Evolutionary conservation across 176 grass and related monocot genomes (phyloP), one percentile per base, ranked within the genome.

Genomic region (Tillandsia leiboldiana): DNA sequence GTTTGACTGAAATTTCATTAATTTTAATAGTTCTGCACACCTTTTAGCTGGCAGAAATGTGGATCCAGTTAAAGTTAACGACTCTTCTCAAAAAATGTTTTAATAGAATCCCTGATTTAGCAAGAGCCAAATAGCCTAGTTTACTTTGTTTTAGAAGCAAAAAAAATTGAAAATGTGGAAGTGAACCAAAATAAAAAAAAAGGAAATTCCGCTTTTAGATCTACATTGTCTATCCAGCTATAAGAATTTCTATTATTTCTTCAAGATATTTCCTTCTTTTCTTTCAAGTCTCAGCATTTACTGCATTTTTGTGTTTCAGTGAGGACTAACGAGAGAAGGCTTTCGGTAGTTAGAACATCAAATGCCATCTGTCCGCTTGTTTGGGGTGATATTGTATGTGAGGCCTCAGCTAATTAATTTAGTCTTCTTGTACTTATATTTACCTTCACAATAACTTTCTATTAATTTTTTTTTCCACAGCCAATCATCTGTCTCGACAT

Each of bases 311-410:
- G 65, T 73, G 48, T 70, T 64, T 64, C 80, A 97, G 89, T 97
- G 73, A 86, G 83, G 72, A 77, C 83, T 53, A 51, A 77, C 6
- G 93, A 92, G 71, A 85, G 68, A 72, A 90, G 77, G 13, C 89
- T 97, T 69, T 72, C 75, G 0, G 80, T 93, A 51, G 71, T 87
- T 77, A 75, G 79, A 77, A 97, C 94, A 20, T 74, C 72, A 70
- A 97, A 97, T 86, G 94, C 94, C 51, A 68, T 92, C 52, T 90
- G 74, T 53, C 94, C 94, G 66, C 80, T 97, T 70, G 86, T 83
- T 78, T 87, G 88, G 74, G 87, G 89, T 3, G 86, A 97, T 54
- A 92, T 97, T 71, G 94, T 93, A 90, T 81, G 89, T 80, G 67
- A 70, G 62, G 57, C 4, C 50, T 79, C 51, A 27, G 48, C 59